phyloP scores from a whole-genome alignment of 1,284 basidiomycete species.

The Leccinum laetum region DNA sequence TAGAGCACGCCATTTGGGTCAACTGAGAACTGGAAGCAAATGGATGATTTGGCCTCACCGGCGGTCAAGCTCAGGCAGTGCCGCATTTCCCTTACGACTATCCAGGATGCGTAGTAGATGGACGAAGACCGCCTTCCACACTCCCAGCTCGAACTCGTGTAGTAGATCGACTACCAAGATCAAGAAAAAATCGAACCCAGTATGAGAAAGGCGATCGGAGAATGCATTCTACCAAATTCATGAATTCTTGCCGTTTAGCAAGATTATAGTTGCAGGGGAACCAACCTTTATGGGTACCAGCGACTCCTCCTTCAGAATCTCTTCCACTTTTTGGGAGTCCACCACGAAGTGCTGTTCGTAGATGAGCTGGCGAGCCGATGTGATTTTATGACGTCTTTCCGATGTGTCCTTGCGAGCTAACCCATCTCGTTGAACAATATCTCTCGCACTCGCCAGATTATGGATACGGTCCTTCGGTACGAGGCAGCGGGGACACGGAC shows the following conservation, averaged over 20 bases:
- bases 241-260: no score
- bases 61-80: not conserved
- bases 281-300: not conserved
- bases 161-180: not conserved
- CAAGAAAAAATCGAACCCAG: not conserved
- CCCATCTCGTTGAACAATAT: not conserved
- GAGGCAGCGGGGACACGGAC: not conserved
- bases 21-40: not conserved
- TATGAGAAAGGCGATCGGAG: not conserved
- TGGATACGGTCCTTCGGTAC: not conserved
- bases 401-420: not conserved
- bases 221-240: not conserved
- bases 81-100: not conserved
- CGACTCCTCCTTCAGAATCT: not conserved
- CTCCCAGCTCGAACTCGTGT: not conserved
- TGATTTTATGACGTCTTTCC: not conserved
- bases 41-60: not conserved
- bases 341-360: not conserved
- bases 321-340: not conserved
- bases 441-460: not conserved
- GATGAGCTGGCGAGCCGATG: not conserved
- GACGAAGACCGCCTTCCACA: not conserved
- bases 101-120: not conserved
- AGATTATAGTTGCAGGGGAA: not conserved
- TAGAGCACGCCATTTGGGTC: not conserved